Percentiles rank a stretch among this genome's conserved stretches.
These are phyloP conservation scores for Aspergillus sp. DNA, from an alignment of 2,329 filamentous ascomycete species.

Conservation along the genomic window DNA sequence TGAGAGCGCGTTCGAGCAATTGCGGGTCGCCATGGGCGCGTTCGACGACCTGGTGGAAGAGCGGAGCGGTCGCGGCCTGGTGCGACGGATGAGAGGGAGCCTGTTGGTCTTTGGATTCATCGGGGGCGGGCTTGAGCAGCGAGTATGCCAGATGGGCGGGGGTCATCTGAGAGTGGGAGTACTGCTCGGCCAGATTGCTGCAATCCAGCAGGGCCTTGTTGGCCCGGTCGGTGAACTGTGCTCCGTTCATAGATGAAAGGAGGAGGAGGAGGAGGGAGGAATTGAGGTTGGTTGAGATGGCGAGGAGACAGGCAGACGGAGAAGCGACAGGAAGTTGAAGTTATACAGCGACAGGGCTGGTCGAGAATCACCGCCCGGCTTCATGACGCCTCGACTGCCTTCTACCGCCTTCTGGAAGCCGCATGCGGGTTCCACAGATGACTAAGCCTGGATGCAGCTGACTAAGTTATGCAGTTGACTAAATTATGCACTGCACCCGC, in stretches of 20 bases:
- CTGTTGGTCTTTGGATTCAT: slow-evolving; percentile 70
- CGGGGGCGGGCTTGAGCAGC: slow-evolving; percentile 37
- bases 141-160: slow-evolving; percentile 74
- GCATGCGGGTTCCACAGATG: too few relatives aligned
- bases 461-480: too few relatives aligned
- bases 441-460: too few relatives aligned
- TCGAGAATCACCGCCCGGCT: slow-evolving; percentile 7
- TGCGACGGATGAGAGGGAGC: slow-evolving; percentile 55
- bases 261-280: neutral
- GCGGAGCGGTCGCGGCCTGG: slow-evolving; percentile 54
- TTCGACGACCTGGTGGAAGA: slow-evolving; percentile 92
- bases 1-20: slow-evolving; percentile 75
- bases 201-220: slow-evolving; percentile 84
- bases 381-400: slow-evolving; percentile 22
- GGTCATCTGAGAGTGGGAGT: slow-evolving; percentile 80
- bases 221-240: slow-evolving; percentile 83
- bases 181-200: slow-evolving; percentile 78
- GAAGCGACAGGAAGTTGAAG: too few relatives aligned
- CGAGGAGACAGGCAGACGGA: neutral
- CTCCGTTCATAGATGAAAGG: slow-evolving; percentile 24
- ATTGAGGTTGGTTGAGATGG: neutral
- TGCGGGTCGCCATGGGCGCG: slow-evolving; percentile 88
- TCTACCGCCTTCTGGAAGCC: slow-evolving; percentile 30
- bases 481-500: too few relatives aligned
- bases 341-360: too few relatives aligned